Base-by-base conservation (phyloP, 148 eudicot species). In the Spergularia marina region DNA sequence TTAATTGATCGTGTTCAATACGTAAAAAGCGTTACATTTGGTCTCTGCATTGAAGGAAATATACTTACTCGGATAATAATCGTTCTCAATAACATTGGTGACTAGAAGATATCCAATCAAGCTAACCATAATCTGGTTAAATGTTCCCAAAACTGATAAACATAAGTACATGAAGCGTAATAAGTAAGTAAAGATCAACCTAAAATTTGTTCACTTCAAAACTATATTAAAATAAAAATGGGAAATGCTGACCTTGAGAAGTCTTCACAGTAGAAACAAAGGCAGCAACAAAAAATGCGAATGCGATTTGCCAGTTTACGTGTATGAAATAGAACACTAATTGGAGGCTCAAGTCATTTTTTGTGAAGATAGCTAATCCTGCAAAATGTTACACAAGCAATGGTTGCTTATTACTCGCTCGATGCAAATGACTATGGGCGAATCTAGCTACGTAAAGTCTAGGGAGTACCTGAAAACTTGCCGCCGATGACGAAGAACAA, bases 281-380 rank as follows among this genome's bases (percentile, higher is more conserved):
- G 39, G 87, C 81, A 74, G 93, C 88, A 30, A 82, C 71, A 40
- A 89, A 83, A 77, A 91, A 87, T 13, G 88, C 94, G 74, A 88
- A 73, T 54, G 91, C 70, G 51, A 92, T 80, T 87, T 87, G 91
- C 87, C 89, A 81, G 87, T 90, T 90, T 21, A 85, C 79, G 76
- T 87, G 90, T 75, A 90, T 20, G 78, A 92, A 80, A 79, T 84
- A 90, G 79, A 92, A 92, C 72, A 92, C 83, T 62, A 85, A 83
- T 74, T 92, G 97, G 69, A 92, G 82, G 84, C 82, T 80, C 80
- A 86, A 90, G 78, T 76, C 86, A 79, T 92, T 92, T 30, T 72
- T 70, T n/a, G 83, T 80, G 84, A 90, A 85, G 74, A 80, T 69
- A 47, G 83, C 79, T 80, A 90, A 76, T 58, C 98, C 96, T 92